Evolutionary conservation across 495 filamentous ascomycete species (phyloP).

Genomic region (Friedmanniomyces simplex): DNA sequence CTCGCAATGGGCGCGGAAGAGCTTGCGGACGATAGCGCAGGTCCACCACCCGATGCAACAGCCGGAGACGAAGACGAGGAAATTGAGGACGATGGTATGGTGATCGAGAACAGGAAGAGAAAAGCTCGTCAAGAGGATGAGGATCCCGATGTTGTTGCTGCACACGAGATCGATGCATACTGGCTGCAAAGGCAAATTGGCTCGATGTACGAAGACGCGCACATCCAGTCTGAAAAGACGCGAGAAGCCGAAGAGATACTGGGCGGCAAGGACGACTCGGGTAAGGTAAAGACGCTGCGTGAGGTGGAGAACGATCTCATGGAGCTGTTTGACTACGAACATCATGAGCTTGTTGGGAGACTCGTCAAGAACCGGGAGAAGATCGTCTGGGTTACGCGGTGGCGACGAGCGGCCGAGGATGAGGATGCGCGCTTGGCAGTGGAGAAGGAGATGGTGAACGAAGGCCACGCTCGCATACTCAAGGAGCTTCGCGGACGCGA

Average conservation of each 20-base stretch:
- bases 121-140: constrained; percentile 33
- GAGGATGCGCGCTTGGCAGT: constrained; percentile 63
- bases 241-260: constrained; percentile 69
- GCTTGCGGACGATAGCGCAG: constrained; percentile 43
- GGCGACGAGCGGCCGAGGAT: constrained; percentile 75
- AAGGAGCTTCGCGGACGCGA: constrained; percentile 59
- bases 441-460: constrained; percentile 80
- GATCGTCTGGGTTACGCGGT: constrained; percentile 87
- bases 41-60: constrained; percentile 43
- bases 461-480: constrained; percentile 76
- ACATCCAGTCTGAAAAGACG: constrained; percentile 83
- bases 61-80: constrained; percentile 41
- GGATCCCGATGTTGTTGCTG: constrained; percentile 57
- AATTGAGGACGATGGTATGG: constrained; percentile 42
- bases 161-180: constrained; percentile 88
- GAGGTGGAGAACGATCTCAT: constrained; percentile 98
- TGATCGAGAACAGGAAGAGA: constrained; percentile 56
- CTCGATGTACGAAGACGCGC: constrained; percentile 74
- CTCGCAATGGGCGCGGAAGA: constrained; percentile 24
- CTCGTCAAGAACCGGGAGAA: constrained; percentile 87
- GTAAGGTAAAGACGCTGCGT: constrained; percentile 67
- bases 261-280: constrained; percentile 60
- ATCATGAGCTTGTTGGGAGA: constrained; percentile 84
- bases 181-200: constrained; percentile 95
- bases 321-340: constrained; percentile 95